These are phyloP conservation scores for baker's yeast (Saccharomyces cerevisiae) DNA, from an alignment of 805 yeast species.

Conservation along the genomic window DNA sequence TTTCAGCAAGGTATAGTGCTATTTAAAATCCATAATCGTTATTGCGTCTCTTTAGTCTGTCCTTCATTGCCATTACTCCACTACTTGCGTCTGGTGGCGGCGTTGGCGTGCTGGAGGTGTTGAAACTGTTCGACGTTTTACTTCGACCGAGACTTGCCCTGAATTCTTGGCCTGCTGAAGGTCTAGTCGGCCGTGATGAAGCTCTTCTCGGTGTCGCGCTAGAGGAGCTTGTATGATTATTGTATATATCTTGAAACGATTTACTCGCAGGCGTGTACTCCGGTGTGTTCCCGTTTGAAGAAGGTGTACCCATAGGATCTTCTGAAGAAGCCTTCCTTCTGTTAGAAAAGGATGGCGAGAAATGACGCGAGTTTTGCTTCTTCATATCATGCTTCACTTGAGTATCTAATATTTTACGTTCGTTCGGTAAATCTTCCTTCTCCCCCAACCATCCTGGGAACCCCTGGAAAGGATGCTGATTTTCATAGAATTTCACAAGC, in stretches of 20 bases:
- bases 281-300: neutral
- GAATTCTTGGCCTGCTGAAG: neutral
- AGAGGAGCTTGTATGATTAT: neutral
- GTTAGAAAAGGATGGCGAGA: conserved; percentile 4
- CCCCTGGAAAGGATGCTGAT: conserved; percentile 28
- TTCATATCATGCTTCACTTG: conserved; percentile 15
- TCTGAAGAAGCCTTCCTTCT: conserved; percentile 10
- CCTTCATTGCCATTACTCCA: neutral
- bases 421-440: conserved; percentile 28
- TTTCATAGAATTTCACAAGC: conserved; percentile 33
- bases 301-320: neutral
- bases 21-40: neutral
- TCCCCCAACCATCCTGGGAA: conserved; percentile 34
- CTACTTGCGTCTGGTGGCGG: neutral
- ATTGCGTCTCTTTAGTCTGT: neutral
- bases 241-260: neutral
- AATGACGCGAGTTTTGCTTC: conserved; percentile 4
- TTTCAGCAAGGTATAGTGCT: neutral
- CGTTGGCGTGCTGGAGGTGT: neutral
- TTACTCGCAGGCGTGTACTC: neutral
- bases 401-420: conserved; percentile 24
- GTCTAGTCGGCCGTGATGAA: neutral
- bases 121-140: neutral
- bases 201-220: neutral
- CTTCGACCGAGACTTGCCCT: neutral